A percentile compares a stretch with the other conserved stretches of the same genome.
These are phyloP conservation scores for Gossypium herbaceum DNA, from an alignment of 345 rosid species.

Conservation along the genomic window DNA sequence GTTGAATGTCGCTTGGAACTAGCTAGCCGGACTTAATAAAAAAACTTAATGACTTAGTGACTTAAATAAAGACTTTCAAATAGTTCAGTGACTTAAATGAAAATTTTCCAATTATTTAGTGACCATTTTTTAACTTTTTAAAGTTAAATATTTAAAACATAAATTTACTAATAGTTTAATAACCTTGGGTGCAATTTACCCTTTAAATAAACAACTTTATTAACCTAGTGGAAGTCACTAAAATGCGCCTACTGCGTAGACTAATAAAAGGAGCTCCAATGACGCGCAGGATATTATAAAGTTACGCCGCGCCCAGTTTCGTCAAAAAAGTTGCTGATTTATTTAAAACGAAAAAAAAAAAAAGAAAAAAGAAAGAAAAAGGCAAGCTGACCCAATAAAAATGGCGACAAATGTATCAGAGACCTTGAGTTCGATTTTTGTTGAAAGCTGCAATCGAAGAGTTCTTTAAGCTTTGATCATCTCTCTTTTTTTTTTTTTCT, in stretches of 20 bases:
- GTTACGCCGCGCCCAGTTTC: conserved; percentile 6
- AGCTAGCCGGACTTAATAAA: no score
- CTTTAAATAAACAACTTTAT: background rate
- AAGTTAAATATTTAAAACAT: no score
- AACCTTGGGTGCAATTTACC: no score
- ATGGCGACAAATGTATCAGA: background rate
- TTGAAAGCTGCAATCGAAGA: conserved; percentile 1
- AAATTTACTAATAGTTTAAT: no score
- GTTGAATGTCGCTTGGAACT: no score
- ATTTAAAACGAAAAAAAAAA: background rate
- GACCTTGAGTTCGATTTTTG: background rate
- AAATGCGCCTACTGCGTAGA: conserved; percentile 38
- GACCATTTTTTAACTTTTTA: no score
- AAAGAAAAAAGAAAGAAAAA: no score
- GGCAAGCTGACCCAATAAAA: background rate
- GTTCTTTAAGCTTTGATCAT: background rate
- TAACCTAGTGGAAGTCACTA: conserved; percentile 7
- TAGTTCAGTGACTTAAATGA: no score
- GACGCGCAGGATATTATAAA: conserved; percentile 6
- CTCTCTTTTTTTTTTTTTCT: background rate
- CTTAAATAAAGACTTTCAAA: no score
- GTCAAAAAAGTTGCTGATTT: background rate
- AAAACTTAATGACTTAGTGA: no score
- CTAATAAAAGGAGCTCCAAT: background rate
- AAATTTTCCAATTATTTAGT: no score